phyloP scores from a whole-genome alignment of 192 early-diverging fungal species.

The Gorgonomyces haynaldii region DNA sequence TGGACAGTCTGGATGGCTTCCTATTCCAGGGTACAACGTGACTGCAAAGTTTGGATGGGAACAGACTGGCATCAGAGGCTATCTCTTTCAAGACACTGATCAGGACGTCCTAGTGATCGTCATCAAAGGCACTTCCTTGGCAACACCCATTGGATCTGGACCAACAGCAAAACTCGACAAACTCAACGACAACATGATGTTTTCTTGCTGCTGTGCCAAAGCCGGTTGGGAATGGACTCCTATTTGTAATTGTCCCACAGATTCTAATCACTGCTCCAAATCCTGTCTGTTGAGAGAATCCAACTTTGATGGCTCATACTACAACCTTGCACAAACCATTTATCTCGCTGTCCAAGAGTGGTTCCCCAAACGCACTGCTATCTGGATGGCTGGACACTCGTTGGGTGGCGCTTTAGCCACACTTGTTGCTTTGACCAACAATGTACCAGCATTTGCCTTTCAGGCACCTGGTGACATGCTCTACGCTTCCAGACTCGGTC shows the following conservation, averaged over 20 bases:
- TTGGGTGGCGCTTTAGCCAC: conserved; percentile 41
- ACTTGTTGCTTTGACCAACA: conserved; percentile 71
- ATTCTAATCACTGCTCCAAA: conserved; percentile 15
- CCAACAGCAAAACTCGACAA: conserved; percentile 27
- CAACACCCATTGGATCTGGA: conserved; percentile 27
- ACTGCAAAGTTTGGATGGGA: conserved; percentile 24
- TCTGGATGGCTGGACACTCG: conserved; percentile 75
- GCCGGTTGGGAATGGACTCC: conserved; percentile 67
- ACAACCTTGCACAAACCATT: conserved; percentile 51
- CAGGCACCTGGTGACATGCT: conserved; percentile 75
- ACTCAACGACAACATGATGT: conserved; percentile 77
- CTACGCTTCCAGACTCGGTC: conserved; percentile 66
- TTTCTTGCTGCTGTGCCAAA: conserved; percentile 92
- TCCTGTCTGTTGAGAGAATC: conserved; percentile 18
- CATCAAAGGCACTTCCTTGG: conserved; percentile 62
- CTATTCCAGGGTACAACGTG: conserved; percentile 22
- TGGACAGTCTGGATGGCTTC: conserved; percentile 19
- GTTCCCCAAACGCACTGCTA: conserved; percentile 52
- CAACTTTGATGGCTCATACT: conserved; percentile 52
- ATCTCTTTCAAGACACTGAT: conserved; percentile 64
- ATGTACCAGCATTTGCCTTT: conserved; percentile 68
- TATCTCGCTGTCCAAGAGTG: conserved; percentile 50
- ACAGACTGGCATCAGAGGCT: conserved; percentile 50
- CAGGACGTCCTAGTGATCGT: conserved; percentile 65
- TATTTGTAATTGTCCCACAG: conserved; percentile 65